Base-by-base conservation (phyloP, 169 alveolate species). In the Plasmodium vivax region DNA sequence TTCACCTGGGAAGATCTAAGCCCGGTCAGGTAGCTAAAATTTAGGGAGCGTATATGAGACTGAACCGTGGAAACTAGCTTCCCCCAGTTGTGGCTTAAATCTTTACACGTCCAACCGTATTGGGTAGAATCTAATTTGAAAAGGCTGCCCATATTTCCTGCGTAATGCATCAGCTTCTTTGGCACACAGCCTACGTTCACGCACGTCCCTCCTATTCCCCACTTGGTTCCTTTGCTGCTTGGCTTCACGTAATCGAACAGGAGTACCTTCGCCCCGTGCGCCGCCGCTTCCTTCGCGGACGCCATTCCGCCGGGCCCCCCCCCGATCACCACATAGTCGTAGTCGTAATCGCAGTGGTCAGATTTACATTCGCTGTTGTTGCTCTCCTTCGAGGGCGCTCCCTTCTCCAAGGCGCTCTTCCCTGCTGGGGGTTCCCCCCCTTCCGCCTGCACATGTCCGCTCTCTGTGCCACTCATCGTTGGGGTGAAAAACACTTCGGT, bases 151-250 rank as follows among this genome's bases (percentile, higher is more conserved):
- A 98, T 82, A 12, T 96, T 51, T 10, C 99, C 99, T 32, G 99
- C 98, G 92, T 97, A 98, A 84, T 99, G 99, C 99, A 99, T 98
- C 93, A 99, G 97, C 95, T 99, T 99, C 96, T 99, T 99, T 14
- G 99, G 99, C 36, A 99, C 99, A 93, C 99, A 99, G 14, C 99
- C 99, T 6, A 99, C 99, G 94, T 99, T 99, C 10, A 99, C 99
- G 91, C 99, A 99, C 7, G 99, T 99, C 10, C 99, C 99, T 62
- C 99, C 99, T 10, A 98, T 82, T 10, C 98, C 96, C 99, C 99
- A 99, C 54, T 97, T 96, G 1, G 99, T 97, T 43, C 99, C 99
- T 56, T 96, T 94, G 14, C 99, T 99, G 10, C 99, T 96, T 27
- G 99, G 99, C 80, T 97, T 97, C 3, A 99, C 99, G 94, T 95